Conservation (phyloP, 31 red algal species). For the Endocladia muricata region DNA sequence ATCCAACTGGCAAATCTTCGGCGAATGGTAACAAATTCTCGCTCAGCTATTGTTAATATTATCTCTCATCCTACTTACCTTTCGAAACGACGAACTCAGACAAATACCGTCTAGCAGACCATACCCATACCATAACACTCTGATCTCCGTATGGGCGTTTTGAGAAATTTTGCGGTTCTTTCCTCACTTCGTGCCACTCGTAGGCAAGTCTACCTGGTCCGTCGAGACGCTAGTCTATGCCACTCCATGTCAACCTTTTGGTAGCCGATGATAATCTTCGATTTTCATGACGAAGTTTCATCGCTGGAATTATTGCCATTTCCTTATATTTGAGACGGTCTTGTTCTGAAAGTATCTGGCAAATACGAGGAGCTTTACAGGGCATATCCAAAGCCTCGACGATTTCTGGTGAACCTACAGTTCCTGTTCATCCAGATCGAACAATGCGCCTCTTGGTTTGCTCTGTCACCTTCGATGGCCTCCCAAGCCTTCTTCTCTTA, state of each 20-base stretch:
- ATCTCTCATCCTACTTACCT: neutral
- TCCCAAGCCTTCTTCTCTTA: neutral
- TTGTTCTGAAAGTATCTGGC: neutral
- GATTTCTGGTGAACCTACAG: neutral
- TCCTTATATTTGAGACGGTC: neutral
- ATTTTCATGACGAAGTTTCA: neutral
- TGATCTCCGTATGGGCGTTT: neutral
- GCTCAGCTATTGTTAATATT: neutral
- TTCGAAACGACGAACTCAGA: neutral
- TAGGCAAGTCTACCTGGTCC: neutral
- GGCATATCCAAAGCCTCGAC: neutral
- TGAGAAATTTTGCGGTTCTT: neutral
- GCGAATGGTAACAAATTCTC: neutral
- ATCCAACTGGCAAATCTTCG: slow-evolving; percentile 8
- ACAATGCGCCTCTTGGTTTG: neutral
- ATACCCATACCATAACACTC: neutral
- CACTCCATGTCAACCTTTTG: neutral
- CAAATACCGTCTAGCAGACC: neutral
- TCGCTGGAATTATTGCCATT: neutral
- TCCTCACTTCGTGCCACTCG: neutral
- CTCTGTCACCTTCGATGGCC: neutral
- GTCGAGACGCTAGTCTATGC: neutral
- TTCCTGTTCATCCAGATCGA: neutral
- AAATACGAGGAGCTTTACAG: neutral
- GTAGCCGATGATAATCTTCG: neutral